Evolutionary conservation across 2,329 filamentous ascomycete species (phyloP).

Genomic region (Ophiostoma ips): DNA sequence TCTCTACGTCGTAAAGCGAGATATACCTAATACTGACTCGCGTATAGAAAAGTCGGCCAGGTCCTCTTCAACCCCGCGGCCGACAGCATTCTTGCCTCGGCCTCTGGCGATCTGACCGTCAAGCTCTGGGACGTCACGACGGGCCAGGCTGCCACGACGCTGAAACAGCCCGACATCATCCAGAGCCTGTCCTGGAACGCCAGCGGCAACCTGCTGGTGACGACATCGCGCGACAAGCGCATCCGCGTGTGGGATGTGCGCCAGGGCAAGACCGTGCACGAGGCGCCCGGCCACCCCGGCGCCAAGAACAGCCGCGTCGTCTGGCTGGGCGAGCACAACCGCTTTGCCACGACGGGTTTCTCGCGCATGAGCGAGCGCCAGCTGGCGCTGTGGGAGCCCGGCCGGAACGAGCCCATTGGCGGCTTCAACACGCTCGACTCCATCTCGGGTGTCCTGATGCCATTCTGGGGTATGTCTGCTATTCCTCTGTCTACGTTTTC

Average conservation of each 20-base stretch:
- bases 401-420: slow-evolving; percentile 71
- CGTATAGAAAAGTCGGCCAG: slow-evolving; percentile 80
- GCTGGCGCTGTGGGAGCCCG: slow-evolving; percentile 87
- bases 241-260: slow-evolving; percentile 94
- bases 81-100: slow-evolving; percentile 87
- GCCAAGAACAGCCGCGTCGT: slow-evolving; percentile 96
- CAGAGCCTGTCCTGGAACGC: slow-evolving; percentile 95
- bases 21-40: not conserved
- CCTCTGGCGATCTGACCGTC: slow-evolving; percentile 86
- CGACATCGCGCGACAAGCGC: slow-evolving; percentile 96
- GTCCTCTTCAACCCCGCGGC: slow-evolving; percentile 95
- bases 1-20: not conserved
- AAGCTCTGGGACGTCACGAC: slow-evolving; percentile 91
- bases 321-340: slow-evolving; percentile 95
- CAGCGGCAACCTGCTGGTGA: slow-evolving; percentile 71
- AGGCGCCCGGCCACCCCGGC: slow-evolving; percentile 72
- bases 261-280: slow-evolving; percentile 76
- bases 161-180: slow-evolving; percentile 83
- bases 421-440: slow-evolving; percentile 86
- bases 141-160: slow-evolving; percentile 56
- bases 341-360: slow-evolving; percentile 92
- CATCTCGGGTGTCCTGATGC: slow-evolving; percentile 96
- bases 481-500: not conserved
- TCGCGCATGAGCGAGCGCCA: slow-evolving; percentile 97
- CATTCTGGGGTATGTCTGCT: slow-evolving; percentile 67